Evolutionary conservation across 371 early-diverging fungal genomes (phyloP), one percentile per base, ranked within the genome.

Genomic region (Syncephalastrum monosporum): DNA sequence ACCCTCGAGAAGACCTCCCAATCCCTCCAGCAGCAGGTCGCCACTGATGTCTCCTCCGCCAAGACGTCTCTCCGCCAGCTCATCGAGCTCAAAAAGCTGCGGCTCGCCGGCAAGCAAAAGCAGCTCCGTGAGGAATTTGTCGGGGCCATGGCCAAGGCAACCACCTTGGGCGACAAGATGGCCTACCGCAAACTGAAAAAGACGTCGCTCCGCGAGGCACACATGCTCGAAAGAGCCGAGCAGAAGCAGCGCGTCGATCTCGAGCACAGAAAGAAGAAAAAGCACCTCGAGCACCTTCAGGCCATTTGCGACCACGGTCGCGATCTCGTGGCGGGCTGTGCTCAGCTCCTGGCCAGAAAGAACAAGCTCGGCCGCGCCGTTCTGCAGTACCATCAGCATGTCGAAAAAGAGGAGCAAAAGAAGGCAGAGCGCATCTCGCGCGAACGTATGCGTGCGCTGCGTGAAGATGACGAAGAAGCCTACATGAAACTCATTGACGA

Each of bases 401-500:
- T 91, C 38, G 94, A 94, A 65, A 93, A 93, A 71, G 96, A 95
- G 64, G 96, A 96, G 64, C 91, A 91, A 66, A 89, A 88, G 68
- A 86, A 91, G 45, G 68, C 79, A 14, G 92, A 93, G 66, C 83
- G 91, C 27, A 69, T 91, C 12, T 84, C 91, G 1, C 91, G 90
- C 73, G 97, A 97, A 71, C 96, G 98, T 91, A 80, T 98, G 52
- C 86, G 88, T 59, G 96, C 97, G 15, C 81, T 97, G 64, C 92
- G 91, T 68, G 82, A 87, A 53, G 93, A 95, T 81, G 94, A 97
- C 79, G 98, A 98, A 77, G 96, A 92, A 56, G 96, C 94, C 0
- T 97, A 98, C 68, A 74, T 95, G 75, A 90, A 92, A 67, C 82
- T 98, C 53, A 83, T 98, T 61, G 95, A 95, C 68, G 78, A 94